A percentile compares a stretch with the other conserved stretches of the same genome.
These are phyloP conservation scores for Hygrophorus russula DNA, from an alignment of 768 basidiomycete species.

Conservation along the genomic window DNA sequence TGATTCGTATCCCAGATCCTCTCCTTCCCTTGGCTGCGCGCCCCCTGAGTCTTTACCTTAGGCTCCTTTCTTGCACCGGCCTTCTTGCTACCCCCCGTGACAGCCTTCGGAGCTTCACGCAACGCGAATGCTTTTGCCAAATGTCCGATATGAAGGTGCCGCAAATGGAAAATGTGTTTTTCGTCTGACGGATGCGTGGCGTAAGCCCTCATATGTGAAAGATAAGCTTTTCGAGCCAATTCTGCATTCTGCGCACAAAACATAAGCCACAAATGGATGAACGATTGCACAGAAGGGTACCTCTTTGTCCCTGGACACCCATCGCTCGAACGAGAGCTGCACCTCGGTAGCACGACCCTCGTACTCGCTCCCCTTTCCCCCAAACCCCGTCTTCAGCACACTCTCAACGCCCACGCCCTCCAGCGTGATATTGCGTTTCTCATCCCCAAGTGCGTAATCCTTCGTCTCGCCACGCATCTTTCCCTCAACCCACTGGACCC, in stretches of 20 bases:
- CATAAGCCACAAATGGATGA: not conserved
- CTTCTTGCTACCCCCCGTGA: slow-evolving; percentile 19
- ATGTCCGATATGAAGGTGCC: slow-evolving; percentile 90
- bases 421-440: slow-evolving; percentile 36
- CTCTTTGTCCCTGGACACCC: slow-evolving; percentile 68
- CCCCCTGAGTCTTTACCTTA: slow-evolving; percentile 11
- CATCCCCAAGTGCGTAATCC: slow-evolving; percentile 13
- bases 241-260: slow-evolving; percentile 47
- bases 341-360: slow-evolving; percentile 91
- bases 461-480: slow-evolving; percentile 56
- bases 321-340: slow-evolving; percentile 88
- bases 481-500: slow-evolving; percentile 84
- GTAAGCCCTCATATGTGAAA: slow-evolving; percentile 92
- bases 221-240: slow-evolving; percentile 75
- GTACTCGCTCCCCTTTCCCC: slow-evolving; percentile 69
- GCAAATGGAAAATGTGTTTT: slow-evolving; percentile 95
- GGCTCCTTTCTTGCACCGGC: slow-evolving; percentile 9
- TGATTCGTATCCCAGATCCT: slow-evolving; percentile 29
- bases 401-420: slow-evolving; percentile 53
- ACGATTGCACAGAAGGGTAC: slow-evolving; percentile 26
- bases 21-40: slow-evolving; percentile 11
- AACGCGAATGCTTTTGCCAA: slow-evolving; percentile 86
- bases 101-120: slow-evolving; percentile 67
- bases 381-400: slow-evolving; percentile 74
- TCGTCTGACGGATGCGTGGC: slow-evolving; percentile 93